Conservation (phyloP, 2,329 filamentous ascomycete species). For the Cladosporium austrohemisphaericum region DNA sequence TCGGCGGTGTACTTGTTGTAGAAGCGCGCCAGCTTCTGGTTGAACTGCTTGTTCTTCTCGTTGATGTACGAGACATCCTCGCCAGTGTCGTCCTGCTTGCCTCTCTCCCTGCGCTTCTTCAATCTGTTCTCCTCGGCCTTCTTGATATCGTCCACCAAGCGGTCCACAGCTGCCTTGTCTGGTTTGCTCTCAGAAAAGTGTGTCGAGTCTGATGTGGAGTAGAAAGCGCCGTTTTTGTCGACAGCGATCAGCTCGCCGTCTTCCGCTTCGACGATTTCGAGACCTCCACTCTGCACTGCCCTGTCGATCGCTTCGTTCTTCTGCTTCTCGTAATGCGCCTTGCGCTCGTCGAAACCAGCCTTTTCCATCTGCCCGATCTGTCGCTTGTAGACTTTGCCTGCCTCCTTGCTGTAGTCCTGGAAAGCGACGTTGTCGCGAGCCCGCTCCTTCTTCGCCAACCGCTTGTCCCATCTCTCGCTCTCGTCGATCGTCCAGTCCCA, state of each 20-base stretch:
- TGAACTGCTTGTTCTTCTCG: constrained; percentile 99
- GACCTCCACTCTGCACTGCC: constrained; percentile 75
- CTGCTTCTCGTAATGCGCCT: constrained; percentile 81
- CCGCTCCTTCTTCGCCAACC: constrained; percentile 77
- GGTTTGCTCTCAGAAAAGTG: constrained; percentile 82
- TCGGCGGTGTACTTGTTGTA: constrained; percentile 99
- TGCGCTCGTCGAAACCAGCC: constrained; percentile 29
- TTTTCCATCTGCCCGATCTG: constrained; percentile 73
- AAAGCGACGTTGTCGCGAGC: constrained; percentile 85
- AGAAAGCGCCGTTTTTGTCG: constrained; percentile 86
- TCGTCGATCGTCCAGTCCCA: constrained; percentile 99
- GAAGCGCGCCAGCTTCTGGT: constrained; percentile 91
- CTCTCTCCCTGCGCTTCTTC: constrained; percentile 80
- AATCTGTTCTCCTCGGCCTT: constrained; percentile 83
- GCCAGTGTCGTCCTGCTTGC: constrained; percentile 69
- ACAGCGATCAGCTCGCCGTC: constrained; percentile 91
- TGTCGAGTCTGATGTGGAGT: constrained; percentile 79
- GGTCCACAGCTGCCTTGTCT: constrained; percentile 79
- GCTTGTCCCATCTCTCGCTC: constrained; percentile 87
- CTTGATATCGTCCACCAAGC: constrained; percentile 77
- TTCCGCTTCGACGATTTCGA: constrained; percentile 94
- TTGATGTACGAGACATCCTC: constrained; percentile 98
- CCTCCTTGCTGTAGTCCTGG: constrained; percentile 81
- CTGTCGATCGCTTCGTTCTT: constrained; percentile 81
- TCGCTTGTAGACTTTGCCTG: constrained; percentile 88